Base-by-base conservation (phyloP, 345 rosid species). In the Eucalyptus viminalis region DNA sequence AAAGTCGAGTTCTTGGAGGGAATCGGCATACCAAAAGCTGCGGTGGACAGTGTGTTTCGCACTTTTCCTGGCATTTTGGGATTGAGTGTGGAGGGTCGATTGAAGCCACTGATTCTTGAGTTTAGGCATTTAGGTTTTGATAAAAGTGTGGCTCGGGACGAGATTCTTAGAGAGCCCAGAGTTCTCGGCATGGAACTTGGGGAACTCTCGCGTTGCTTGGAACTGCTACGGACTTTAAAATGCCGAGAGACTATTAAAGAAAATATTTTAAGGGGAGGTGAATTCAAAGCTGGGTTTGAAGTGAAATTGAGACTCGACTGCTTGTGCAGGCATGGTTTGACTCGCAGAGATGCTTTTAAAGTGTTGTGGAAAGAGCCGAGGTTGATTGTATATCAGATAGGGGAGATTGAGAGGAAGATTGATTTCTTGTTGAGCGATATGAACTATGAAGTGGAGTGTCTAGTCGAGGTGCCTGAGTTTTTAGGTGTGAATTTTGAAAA, bases 351-450 rank as follows among this genome's bases (percentile, higher is more conserved):
- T 22, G 98, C 98, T 15, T 94, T 96, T 16, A 95, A 93, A 91
- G 93, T 97, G 87, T 88, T 97, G 86, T 95, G 97, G 98, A 94
- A 93, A 92, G 99, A 97, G 90, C 97, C 98, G 0, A 93, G 98
- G 92, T 93, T 94, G 91, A 92, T 96, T 90, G 88, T 93, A 9
- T 95, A 97, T 62, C 92, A 90, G 67, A 80, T 94, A 13, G 95
- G 92, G 62, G 97, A 96, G 21, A 93, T 94, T 47, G 96, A 96
- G 89, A 93, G 94, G 93, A 97, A 96, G 94, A 94, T 96, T 83
- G 94, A 92, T 88, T 95, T 95, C 90, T 92, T 97, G 53, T 91
- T 93, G 27, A 93, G 90, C 50, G 45, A 92, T 12, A 95, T 96
- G 97, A 92, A 92, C 60, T 94, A 90, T 25, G 89, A 92, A 24